Base-by-base conservation (phyloP, 495 filamentous ascomycete genomes). In the Neurospora sp. region DNA sequence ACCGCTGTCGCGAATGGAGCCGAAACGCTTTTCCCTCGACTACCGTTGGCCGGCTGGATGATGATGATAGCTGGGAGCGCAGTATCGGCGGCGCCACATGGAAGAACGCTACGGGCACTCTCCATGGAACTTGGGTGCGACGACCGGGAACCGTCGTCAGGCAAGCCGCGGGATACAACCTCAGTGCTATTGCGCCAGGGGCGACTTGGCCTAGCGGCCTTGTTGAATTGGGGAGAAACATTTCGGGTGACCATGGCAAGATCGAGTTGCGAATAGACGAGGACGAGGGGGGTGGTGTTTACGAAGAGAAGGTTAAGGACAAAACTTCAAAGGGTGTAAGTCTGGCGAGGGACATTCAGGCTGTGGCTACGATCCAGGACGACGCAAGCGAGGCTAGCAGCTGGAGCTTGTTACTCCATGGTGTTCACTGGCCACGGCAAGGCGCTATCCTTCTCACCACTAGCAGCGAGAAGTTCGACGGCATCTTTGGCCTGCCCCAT, bases 381-480 rank as follows among this genome's bases (percentile, higher is more conserved):
- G 86, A 89, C 40, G 85, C 82, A 17, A 89, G 87, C 68, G 88
- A 83, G 80, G 88, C 91, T 38, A 88, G 88, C 78, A 91, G 88
- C 75, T 93, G 90, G 87, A 89, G 92, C 71, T 85, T 96, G 79
- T 86, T 86, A 35, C 81, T 97, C 45, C 88, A 92, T 76, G 96
- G 96, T 22, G 87, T 96, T 5, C 94, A 98, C 83, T 95, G 92
- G 83, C 89, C 90, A 37, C 83, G 87, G 37, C 86, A 89, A 68
- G 96, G 96, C 4, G 85, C 87, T 6, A 90, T 96, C 53, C 81
- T 98, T 17, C 79, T 98, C 70, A 92, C 90, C 8, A 98, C 96
- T 1, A 93, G 94, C 14, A 96, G 92, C 77, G 92, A 97, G 79
- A 97, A 96, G 82, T 98, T 94, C 78, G 86, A 90, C 27, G 96